phyloP scores from a whole-genome alignment of 176 grass and related monocot genomes.

The Carex pumila region DNA sequence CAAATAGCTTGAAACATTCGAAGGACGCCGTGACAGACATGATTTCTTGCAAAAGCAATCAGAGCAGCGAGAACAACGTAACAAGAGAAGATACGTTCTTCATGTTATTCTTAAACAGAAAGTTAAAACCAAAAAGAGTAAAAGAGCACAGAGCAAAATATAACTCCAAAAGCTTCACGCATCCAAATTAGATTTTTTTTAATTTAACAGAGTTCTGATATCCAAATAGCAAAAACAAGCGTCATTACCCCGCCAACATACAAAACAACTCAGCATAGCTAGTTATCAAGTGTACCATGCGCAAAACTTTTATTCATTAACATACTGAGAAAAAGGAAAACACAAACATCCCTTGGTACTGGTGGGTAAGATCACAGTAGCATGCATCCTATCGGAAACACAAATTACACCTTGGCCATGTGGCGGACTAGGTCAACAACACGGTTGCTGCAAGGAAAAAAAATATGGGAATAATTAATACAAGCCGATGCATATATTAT shows the following conservation, averaged over 20 bases:
- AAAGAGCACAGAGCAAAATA: background rate
- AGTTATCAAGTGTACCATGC: background rate
- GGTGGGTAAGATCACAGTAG: background rate
- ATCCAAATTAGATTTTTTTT: slow-evolving; percentile 21
- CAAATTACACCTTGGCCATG: slow-evolving; percentile 45
- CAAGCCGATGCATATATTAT: background rate
- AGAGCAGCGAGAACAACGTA: too few species aligned
- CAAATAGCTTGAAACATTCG: too few species aligned
- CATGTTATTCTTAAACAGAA: too few species aligned
- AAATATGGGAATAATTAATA: background rate
- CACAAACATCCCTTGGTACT: background rate
- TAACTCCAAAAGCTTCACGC: background rate
- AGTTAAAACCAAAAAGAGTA: too few species aligned
- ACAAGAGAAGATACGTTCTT: too few species aligned
- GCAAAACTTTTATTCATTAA: slow-evolving; percentile 22
- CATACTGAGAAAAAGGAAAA: background rate
- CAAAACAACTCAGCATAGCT: slow-evolving; percentile 18
- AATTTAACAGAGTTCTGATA: background rate
- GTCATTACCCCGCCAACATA: slow-evolving; percentile 10
- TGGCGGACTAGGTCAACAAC: slow-evolving; percentile 86
- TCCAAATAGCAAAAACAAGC: slow-evolving; percentile 13
- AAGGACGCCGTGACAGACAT: too few species aligned
- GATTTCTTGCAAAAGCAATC: too few species aligned
- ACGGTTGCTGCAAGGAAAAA: slow-evolving; percentile 39
- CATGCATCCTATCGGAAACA: slow-evolving; percentile 22